phyloP scores from a whole-genome alignment of 228 moss, liverwort and hornwort species.

The Sphagnum fallax region DNA sequence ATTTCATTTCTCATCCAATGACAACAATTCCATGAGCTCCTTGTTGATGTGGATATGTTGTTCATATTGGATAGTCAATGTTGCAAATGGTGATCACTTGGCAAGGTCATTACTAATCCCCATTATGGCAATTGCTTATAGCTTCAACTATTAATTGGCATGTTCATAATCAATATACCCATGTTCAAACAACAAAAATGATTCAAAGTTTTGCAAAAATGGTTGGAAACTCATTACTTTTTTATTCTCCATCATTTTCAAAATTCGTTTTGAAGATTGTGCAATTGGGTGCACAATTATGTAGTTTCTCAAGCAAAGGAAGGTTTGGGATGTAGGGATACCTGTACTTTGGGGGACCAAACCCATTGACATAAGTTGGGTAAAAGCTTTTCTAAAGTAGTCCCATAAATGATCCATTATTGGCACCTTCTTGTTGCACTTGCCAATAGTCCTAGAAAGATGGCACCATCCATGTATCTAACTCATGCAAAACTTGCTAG shows the following conservation, averaged over 20 bases:
- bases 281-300: too few species aligned
- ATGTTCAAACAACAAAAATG: conserved; percentile 19
- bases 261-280: too few species aligned
- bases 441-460: too few species aligned
- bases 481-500: too few species aligned
- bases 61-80: conserved; percentile 87
- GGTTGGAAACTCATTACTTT: too few species aligned
- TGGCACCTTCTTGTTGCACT: too few species aligned
- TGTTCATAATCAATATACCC: conserved; percentile 87
- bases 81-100: conserved; percentile 98
- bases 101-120: conserved; percentile 98
- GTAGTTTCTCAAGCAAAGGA: too few species aligned
- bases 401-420: too few species aligned
- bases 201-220: too few species aligned
- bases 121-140: conserved; percentile 86
- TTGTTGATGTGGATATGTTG: conserved; percentile 95
- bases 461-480: too few species aligned
- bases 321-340: conserved; percentile 1
- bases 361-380: conserved; percentile 34
- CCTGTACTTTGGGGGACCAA: conserved; percentile 49
- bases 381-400: too few species aligned
- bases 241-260: too few species aligned
- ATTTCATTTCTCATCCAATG: conserved; percentile 81
- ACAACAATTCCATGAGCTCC: conserved; percentile 79
- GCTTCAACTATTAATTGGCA: conserved; percentile 88